These are phyloP conservation scores for Candida ficus DNA, from an alignment of 805 yeast species.

Conservation along the genomic window DNA sequence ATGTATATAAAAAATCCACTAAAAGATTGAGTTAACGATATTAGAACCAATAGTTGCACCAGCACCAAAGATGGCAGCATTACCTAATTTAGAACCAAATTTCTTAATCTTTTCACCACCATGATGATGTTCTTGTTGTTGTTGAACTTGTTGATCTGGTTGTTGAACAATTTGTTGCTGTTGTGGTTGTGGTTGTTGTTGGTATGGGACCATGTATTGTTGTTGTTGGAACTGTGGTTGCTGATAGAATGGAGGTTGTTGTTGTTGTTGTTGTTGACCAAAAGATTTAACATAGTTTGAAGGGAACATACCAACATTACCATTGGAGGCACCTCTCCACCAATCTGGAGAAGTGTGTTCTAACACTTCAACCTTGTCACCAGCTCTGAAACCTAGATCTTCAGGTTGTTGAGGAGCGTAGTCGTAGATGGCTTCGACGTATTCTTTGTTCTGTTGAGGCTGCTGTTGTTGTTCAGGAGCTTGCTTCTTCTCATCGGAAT, in stretches of 20 bases:
- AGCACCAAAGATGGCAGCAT: constrained; percentile 94
- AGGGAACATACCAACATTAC: constrained; percentile 79
- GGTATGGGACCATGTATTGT: constrained; percentile 27
- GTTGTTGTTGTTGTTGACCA: constrained; percentile 7
- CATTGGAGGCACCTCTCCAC: constrained; percentile 76
- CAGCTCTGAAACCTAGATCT: constrained; percentile 60
- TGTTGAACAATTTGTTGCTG: constrained; percentile 27
- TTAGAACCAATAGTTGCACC: constrained; percentile 93
- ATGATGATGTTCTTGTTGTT: constrained; percentile 25
- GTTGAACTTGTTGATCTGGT: constrained; percentile 17
- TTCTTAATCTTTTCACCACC: constrained; percentile 36
- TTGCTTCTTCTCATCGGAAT: not conserved
- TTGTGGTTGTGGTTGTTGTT: constrained; percentile 22
- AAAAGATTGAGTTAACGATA: constrained; percentile 68
- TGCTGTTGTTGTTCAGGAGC: constrained; percentile 26
- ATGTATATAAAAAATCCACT: not conserved
- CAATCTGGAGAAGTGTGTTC: constrained; percentile 81
- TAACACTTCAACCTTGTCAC: constrained; percentile 62
- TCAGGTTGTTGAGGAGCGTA: constrained; percentile 70
- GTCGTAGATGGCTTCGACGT: constrained; percentile 67
- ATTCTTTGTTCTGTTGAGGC: constrained; percentile 38
- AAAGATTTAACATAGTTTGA: constrained; percentile 69
- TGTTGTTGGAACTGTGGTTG: constrained; percentile 25
- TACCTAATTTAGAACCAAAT: constrained; percentile 77
- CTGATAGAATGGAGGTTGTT: not conserved